Conservation (phyloP, 2,329 filamentous ascomycete species). For the Biscogniauxia sp. region DNA sequence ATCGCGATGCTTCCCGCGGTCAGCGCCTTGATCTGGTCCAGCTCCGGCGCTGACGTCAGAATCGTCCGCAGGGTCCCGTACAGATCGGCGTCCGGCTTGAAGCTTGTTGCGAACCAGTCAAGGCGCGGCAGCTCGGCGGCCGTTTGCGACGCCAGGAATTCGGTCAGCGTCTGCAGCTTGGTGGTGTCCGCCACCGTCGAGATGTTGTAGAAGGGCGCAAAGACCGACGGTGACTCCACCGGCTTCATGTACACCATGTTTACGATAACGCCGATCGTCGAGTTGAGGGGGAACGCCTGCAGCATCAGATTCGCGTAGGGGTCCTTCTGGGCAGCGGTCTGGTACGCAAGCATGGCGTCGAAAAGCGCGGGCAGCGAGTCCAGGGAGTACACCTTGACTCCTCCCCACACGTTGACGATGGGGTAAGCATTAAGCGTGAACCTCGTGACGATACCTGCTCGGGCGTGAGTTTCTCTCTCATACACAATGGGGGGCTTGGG, state of each 20-base stretch:
- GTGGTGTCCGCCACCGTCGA: slow-evolving; percentile 26
- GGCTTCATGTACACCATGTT: slow-evolving; percentile 32
- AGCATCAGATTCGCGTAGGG: slow-evolving; percentile 32
- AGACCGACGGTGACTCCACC: slow-evolving; percentile 23
- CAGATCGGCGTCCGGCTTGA: slow-evolving; percentile 24
- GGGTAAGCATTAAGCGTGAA: slow-evolving; percentile 28
- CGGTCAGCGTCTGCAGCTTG: slow-evolving; percentile 21
- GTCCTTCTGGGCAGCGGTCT: slow-evolving; percentile 26
- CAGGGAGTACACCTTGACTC: slow-evolving; percentile 25
- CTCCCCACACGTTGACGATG: slow-evolving; percentile 26
- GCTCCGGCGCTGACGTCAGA: slow-evolving; percentile 24
- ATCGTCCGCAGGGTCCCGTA: slow-evolving; percentile 23
- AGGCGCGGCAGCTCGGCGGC: slow-evolving; percentile 23
- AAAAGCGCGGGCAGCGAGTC: slow-evolving; percentile 26
- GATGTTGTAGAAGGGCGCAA: slow-evolving; percentile 29
- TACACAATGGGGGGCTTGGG: background rate
- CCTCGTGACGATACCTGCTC: slow-evolving; percentile 26
- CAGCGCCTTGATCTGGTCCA: slow-evolving; percentile 23
- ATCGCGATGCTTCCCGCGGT: slow-evolving; percentile 30
- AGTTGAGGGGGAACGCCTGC: slow-evolving; percentile 28
- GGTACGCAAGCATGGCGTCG: slow-evolving; percentile 26
- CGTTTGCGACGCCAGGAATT: slow-evolving; percentile 19
- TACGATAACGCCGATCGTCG: slow-evolving; percentile 25
- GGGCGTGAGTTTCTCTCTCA: slow-evolving; percentile 11
- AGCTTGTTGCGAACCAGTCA: slow-evolving; percentile 30